Evolutionary conservation across 73 alveolate species (phyloP), one percentile per base, ranked within the genome.

Genomic region (Paramecium caudatum): DNA sequence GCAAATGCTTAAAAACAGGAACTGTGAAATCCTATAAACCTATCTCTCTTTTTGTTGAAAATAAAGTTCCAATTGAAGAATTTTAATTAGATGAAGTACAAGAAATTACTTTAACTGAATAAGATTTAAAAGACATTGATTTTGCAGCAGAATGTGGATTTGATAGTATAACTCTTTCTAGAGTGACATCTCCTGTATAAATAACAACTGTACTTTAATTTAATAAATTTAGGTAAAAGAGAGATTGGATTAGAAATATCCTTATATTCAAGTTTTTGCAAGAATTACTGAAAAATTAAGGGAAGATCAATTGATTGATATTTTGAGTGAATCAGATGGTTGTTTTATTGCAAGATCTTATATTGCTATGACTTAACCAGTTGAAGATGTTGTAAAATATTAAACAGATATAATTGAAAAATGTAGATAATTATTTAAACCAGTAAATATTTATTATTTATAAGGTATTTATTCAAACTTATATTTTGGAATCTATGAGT

Each of bases 351-450:
- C 88, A 17, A 37, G 88, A 74, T 74, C 88, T 1, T 47, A 74
- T 74, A 74, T 74, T 8, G 36, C 88, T 34, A 74, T 74, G 88
- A 74, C 43, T 8, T 41, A 30, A 8, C 69, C 88, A 39, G 88
- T 45, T 8, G 88, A 74, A 19, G 88, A 74, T 41, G 39, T 74
- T 2, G 88, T 74, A 3, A 74, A 74, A 17, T 74, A 74, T 74
- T 21, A 74, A 74, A 17, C 62, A 15, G 6, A 41, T 15, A 74
- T 74, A 74, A 74, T 74, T 4, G 9, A 19, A 0, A 0, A 5
- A 36, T 37, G 69, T 74, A 16, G 88, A 45, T 16, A 74, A 43
- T 12, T 74, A 23, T 41, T 74, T 9, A 74, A 74, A 74, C 88
- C 88, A 39, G 83, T 65, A 65, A 12, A 19, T 55, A 33, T 2